These are phyloP conservation scores for Colletotrichum somersetense DNA, from an alignment of 2,329 filamentous ascomycete genomes.

Conservation along the genomic window DNA sequence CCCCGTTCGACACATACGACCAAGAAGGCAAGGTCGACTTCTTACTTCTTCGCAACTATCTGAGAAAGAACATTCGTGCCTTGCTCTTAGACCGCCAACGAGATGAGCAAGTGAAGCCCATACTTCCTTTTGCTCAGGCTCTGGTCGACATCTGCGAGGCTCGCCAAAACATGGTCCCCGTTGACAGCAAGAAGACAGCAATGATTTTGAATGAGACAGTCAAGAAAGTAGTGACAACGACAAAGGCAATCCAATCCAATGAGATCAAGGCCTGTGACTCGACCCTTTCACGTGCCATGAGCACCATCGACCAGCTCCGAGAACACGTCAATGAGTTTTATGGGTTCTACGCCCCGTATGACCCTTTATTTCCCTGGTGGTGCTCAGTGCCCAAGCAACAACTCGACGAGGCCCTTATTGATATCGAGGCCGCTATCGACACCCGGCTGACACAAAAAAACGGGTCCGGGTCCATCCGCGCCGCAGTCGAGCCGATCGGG, in stretches of 20 bases:
- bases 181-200: conserved; percentile 59
- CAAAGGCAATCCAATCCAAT: conserved; percentile 51
- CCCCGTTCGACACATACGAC: conserved; percentile 47
- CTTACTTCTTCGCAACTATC: conserved; percentile 62
- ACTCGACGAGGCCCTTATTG: conserved; percentile 53
- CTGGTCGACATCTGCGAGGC: conserved; percentile 62
- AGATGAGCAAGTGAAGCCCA: conserved; percentile 51
- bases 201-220: conserved; percentile 54
- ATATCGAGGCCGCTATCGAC: conserved; percentile 54
- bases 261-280: conserved; percentile 45
- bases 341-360: conserved; percentile 66
- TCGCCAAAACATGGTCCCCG: conserved; percentile 58
- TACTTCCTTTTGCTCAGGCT: conserved; percentile 60
- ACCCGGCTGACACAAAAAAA: conserved; percentile 49
- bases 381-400: conserved; percentile 58
- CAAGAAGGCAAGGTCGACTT: conserved; percentile 64
- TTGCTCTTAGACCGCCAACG: conserved; percentile 49
- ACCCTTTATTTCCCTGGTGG: conserved; percentile 71
- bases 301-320: conserved; percentile 57
- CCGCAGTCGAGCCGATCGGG: conserved; percentile 67
- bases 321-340: conserved; percentile 60
- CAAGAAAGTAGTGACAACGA: conserved; percentile 50
- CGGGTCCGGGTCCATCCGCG: conserved; percentile 30
- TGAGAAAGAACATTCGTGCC: conserved; percentile 49
- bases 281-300: conserved; percentile 45